Percentiles rank a stretch among this genome's conserved stretches.
Conservation (phyloP, 345 rosid genomes). For the Kernera saxatilis region DNA sequence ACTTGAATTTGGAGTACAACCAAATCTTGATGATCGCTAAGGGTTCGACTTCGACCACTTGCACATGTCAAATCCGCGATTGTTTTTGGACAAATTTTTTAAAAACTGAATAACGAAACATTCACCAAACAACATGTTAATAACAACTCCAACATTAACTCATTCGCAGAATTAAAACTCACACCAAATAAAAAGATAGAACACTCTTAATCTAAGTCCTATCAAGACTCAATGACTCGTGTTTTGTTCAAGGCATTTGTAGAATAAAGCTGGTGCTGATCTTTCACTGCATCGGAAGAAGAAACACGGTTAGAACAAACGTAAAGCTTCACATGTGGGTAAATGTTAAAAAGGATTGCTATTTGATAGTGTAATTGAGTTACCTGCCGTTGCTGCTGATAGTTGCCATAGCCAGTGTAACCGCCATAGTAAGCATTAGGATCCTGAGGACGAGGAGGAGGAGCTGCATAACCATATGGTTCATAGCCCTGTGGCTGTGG, state of each 20-base stretch:
- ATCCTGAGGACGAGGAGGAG: slow-evolving; percentile 55
- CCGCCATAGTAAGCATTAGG: slow-evolving; percentile 89
- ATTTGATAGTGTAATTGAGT: neutral
- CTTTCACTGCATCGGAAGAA: slow-evolving; percentile 24
- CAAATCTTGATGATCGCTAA: too few relatives aligned
- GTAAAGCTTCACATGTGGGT: neutral
- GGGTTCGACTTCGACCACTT: too few relatives aligned
- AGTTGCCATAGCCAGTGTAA: slow-evolving; percentile 73
- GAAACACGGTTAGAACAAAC: neutral
- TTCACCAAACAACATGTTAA: neutral
- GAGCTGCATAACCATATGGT: slow-evolving; percentile 73
- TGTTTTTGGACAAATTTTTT: neutral
- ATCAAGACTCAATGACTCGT: slow-evolving; percentile 10
- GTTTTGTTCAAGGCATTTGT: slow-evolving; percentile 17
- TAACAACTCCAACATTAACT: neutral
- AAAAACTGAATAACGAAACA: neutral
- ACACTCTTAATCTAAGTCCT: slow-evolving; percentile 17
- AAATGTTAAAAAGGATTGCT: neutral
- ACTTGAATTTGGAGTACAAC: too few relatives aligned
- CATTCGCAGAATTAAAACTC: neutral
- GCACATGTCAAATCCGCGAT: neutral
- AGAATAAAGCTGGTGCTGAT: slow-evolving; percentile 1
- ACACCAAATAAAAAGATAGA: neutral
- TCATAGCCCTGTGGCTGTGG: slow-evolving; percentile 68
- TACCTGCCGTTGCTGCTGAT: slow-evolving; percentile 46